Evolutionary conservation across 352 stramenopile genomes (phyloP).

Genomic region (Phytophthora agathidicida): DNA sequence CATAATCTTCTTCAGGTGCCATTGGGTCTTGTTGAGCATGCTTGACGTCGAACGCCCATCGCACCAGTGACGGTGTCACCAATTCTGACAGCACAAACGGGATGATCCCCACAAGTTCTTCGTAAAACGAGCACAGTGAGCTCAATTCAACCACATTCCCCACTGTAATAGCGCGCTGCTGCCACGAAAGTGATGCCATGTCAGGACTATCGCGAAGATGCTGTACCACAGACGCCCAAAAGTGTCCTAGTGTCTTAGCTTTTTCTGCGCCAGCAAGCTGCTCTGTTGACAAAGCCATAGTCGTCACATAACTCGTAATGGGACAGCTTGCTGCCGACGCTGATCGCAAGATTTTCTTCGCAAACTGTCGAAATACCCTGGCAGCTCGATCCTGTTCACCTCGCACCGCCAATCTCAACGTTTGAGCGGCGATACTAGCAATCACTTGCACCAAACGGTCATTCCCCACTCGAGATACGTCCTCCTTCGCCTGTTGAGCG

Average conservation of each 20-base stretch:
- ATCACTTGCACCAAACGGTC: constrained; percentile 42
- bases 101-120: constrained; percentile 23
- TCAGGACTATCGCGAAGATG: not conserved
- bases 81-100: constrained; percentile 32
- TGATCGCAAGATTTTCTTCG: constrained; percentile 33
- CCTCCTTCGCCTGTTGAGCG: constrained; percentile 17
- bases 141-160: constrained; percentile 49
- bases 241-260: constrained; percentile 1
- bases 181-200: constrained; percentile 28
- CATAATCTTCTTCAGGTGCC: constrained; percentile 22
- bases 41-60: constrained; percentile 48
- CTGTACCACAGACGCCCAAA: constrained; percentile 17
- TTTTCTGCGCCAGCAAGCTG: constrained; percentile 1
- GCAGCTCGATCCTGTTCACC: constrained; percentile 2
- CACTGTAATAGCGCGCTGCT: constrained; percentile 35
- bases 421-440: constrained; percentile 20
- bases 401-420: constrained; percentile 17
- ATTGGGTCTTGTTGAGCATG: constrained; percentile 20
- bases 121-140: constrained; percentile 30
- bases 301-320: constrained; percentile 25
- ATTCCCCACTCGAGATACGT: constrained; percentile 12
- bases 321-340: constrained; percentile 26
- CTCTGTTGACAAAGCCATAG: constrained; percentile 5
- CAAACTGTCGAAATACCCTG: constrained; percentile 31
- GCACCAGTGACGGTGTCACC: constrained; percentile 35